These are phyloP conservation scores for Blepharisma stoltei DNA, from an alignment of 73 alveolate species.

Conservation along the genomic window DNA sequence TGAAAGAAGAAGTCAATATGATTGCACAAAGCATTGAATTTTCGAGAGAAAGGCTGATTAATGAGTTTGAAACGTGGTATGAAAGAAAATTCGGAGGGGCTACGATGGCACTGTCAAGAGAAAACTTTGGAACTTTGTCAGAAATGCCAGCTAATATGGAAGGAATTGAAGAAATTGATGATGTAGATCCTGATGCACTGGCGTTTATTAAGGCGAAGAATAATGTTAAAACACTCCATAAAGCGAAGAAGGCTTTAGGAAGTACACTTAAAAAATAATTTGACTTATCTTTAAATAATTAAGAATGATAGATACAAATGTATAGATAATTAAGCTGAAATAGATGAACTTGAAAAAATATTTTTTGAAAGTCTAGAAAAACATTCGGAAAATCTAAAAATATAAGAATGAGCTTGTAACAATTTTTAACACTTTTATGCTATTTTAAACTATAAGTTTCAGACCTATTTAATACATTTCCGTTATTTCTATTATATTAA, in stretches of 20 bases:
- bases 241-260: constrained; percentile 54
- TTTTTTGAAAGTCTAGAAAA: too few species aligned
- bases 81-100: constrained; percentile 60
- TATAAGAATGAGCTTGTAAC: too few species aligned
- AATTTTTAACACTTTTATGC: too few species aligned
- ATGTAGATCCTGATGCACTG: constrained; percentile 91
- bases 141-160: constrained; percentile 39
- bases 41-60: constrained; percentile 56
- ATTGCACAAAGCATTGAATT: constrained; percentile 69
- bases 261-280: too few species aligned
- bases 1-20: constrained; percentile 71
- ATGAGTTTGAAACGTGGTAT: constrained; percentile 72
- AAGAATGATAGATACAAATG: too few species aligned
- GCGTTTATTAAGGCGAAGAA: constrained; percentile 95
- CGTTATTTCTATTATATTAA: too few species aligned
- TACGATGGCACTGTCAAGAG: constrained; percentile 37
- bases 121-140: constrained; percentile 25
- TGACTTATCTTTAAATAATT: too few species aligned
- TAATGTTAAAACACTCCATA: constrained; percentile 72
- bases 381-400: too few species aligned
- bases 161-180: constrained; percentile 67
- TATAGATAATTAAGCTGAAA: too few species aligned
- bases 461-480: too few species aligned
- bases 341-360: too few species aligned
- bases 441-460: too few species aligned